These are phyloP conservation scores for Arctostaphylos glauca DNA, from an alignment of 148 eudicot species.

Conservation along the genomic window DNA sequence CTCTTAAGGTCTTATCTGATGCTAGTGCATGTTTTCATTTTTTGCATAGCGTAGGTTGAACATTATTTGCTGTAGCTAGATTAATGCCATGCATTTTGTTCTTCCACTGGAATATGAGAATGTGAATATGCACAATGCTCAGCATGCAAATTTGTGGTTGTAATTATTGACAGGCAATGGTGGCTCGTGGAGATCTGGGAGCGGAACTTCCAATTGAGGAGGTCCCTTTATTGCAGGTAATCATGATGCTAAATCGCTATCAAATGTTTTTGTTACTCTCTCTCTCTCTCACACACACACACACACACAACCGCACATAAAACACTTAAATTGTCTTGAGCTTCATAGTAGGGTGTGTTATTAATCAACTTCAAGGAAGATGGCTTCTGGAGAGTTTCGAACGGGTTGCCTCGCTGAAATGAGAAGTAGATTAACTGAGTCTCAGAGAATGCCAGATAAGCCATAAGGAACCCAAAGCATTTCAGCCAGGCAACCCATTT, in stretches of 20 bases:
- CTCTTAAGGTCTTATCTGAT: background rate
- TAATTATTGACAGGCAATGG: slow-evolving; percentile 72
- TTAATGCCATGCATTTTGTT: background rate
- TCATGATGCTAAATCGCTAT: background rate
- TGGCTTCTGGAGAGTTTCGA: slow-evolving; percentile 3
- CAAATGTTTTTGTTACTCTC: background rate
- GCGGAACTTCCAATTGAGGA: slow-evolving; percentile 99
- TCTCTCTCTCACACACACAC: background rate
- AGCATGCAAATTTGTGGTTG: background rate
- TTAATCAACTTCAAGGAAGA: slow-evolving; percentile 2
- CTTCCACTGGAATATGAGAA: background rate
- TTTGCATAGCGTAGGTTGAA: background rate
- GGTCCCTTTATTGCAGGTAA: slow-evolving; percentile 96
- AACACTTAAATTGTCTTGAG: background rate
- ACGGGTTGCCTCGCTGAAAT: background rate
- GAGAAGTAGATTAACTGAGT: too few relatives aligned
- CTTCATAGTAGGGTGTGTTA: background rate
- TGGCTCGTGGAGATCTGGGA: slow-evolving; percentile 99
- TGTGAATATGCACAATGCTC: background rate
- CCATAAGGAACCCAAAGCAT: too few relatives aligned
- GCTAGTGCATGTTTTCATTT: background rate
- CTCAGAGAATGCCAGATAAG: too few relatives aligned
- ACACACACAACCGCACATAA: background rate
- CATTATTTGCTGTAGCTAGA: background rate
- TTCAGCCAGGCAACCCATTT: too few relatives aligned